Evolutionary conservation across 176 grass and related monocot genomes (phyloP), one percentile per base, ranked within the genome.

Genomic region (Microstegium vimineum): DNA sequence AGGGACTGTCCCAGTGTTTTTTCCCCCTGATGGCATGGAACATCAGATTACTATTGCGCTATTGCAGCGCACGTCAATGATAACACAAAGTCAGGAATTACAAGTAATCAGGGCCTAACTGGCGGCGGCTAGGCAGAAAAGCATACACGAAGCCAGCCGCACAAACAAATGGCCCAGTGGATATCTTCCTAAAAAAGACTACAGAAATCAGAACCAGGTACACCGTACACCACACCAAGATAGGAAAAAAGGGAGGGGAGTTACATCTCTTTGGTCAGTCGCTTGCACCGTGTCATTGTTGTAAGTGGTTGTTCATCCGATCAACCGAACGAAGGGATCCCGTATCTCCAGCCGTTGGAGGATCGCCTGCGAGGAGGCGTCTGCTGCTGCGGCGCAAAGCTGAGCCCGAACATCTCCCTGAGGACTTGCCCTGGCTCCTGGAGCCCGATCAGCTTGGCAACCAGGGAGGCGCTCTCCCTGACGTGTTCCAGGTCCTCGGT

Each of bases 341-440:
- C 93, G 2, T 91, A 87, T 87, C 68, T 87, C 95, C 95, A 98
- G 36, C 81, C 81, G 30, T 91, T 94, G 11, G 89, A 90, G 37
- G 88, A 93, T 20, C 87, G 90, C 73, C 90, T 73, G 45, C 77
- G 77, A 10, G 77, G 40, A 62, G 66, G 51, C 8, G 73, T 57
- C 1, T 68, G 86, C 37, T 83, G 86, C 82, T 98, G 95, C 6
- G 85, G 96, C 5, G 93, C 79, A 60, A 99, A 99, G 42, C 90
- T 95, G 42, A 99, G 90, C 13, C 91, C 96, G 35, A 99, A 99
- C 96, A 99, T 99, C 79, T 99, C 96, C 86, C 84, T 90, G 57
- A 95, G 89, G 23, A 94, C 92, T 54, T 90, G 86, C 25, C 87
- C 96, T 3, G 89, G 87, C 62, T 94, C 93, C 71, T 88, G 77